A percentile compares a stretch with the other conserved stretches of the same genome.
Conservation (phyloP, 805 yeast genomes). For the Starmerella bombi region DNA sequence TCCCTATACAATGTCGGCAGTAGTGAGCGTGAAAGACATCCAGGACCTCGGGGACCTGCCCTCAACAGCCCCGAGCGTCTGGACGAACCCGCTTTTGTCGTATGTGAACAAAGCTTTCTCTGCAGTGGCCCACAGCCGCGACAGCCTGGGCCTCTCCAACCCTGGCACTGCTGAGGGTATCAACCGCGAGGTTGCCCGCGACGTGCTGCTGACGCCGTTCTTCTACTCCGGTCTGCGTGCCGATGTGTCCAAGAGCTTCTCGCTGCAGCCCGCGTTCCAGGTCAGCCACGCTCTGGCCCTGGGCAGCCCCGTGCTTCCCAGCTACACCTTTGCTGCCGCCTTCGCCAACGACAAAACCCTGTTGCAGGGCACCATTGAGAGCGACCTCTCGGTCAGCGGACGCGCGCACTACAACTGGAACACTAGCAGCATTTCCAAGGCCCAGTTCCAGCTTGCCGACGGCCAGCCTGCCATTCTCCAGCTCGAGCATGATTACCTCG, state of each 20-base stretch:
- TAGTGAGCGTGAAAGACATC: conserved; percentile 14
- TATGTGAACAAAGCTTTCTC: conserved; percentile 14
- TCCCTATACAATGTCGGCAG: background rate
- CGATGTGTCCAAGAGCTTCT: conserved; percentile 82
- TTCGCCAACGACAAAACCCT: conserved; percentile 77
- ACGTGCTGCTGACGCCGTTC: conserved; percentile 79
- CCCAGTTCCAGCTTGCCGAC: conserved; percentile 74
- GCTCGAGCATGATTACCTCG: conserved; percentile 91
- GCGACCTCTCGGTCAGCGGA: conserved; percentile 72
- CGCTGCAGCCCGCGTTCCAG: conserved; percentile 81
- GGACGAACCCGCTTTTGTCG: conserved; percentile 19
- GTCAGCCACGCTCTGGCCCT: conserved; percentile 84
- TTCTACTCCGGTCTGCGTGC: conserved; percentile 93
- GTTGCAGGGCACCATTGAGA: conserved; percentile 84
- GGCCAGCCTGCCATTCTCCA: conserved; percentile 91
- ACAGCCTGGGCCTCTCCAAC: conserved; percentile 65
- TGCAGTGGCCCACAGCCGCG: conserved; percentile 47
- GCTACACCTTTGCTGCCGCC: conserved; percentile 81
- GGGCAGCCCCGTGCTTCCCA: conserved; percentile 75
- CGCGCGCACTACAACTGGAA: conserved; percentile 88
- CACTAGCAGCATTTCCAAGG: conserved; percentile 61
- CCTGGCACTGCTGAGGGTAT: conserved; percentile 94
- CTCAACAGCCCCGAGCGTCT: conserved; percentile 18
- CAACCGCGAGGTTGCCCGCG: conserved; percentile 85
- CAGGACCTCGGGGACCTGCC: conserved; percentile 17